Base-by-base conservation (phyloP, 306 rosid genomes). In the Castanopsis chinensis region DNA sequence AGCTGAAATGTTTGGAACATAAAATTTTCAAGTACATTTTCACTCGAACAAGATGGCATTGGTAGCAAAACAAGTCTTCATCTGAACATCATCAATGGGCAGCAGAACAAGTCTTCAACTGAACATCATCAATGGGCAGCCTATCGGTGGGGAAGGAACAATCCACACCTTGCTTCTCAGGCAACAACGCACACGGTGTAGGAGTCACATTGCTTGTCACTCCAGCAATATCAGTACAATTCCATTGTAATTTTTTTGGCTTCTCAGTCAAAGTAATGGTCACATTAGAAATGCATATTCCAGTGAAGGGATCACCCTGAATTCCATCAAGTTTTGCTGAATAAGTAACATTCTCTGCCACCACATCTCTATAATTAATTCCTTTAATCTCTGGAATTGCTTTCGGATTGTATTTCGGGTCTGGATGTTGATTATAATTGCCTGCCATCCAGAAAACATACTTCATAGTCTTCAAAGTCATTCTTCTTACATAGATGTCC, bases 371-470 rank as follows among this genome's bases (percentile, higher is more conserved):
- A 23, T 87, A 92, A 61, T 90, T 86, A 43, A 94, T 92, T 72
- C 78, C 68, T 13, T 20, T 67, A 9, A 94, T 85, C 5, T 25
- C 10, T 0, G 98, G 97, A 49, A 92, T 6, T 11, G 97, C 98
- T 3, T 75, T 84, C 1, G 94, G 96, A 49, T 92, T 82, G 76
- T 57, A 92, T 0, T 64, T 57, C 0, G 27, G 3, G 13, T 87
- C 95, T 0, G 97, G 84, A 43, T 94, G 96, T 0, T 85, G 77
- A 1, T 87, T 85, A 71, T 94, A 94, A 45, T 83, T 1, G 0
- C 97, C 94, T 3, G 92, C 86, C 87, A 93, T 89, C 92, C 88
- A 88, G 49, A 91, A 91, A 8, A 82, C 94, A 45, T 86, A 93
- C 41, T 88, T 91, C 96, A 91, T 93, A 4, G 89, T 85, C 7